phyloP scores from a whole-genome alignment of 495 filamentous ascomycete species.

The Penicillium salamii region DNA sequence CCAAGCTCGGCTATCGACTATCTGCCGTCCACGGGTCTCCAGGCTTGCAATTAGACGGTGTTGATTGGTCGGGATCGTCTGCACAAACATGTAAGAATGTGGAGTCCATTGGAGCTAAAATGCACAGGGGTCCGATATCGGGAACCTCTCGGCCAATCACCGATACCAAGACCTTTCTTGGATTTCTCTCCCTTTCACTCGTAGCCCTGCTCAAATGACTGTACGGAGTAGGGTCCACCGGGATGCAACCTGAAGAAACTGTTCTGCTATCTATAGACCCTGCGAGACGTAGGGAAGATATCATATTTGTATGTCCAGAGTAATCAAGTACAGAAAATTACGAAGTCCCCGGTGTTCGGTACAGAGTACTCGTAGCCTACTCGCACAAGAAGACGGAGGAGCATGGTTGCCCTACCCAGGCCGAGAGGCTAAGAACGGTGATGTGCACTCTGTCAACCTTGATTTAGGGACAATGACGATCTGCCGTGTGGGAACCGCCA shows the following conservation, averaged over 20 bases:
- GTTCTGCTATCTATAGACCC: no score
- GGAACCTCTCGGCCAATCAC: constrained; percentile 12
- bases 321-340: no score
- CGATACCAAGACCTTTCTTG: no score
- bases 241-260: not conserved
- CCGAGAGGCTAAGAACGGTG: constrained; percentile 14
- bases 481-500: constrained; percentile 45
- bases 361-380: no score
- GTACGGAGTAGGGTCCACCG: not conserved
- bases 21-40: constrained; percentile 44
- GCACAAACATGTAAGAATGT: constrained; percentile 23
- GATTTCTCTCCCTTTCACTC: no score
- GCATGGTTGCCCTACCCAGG: no score
- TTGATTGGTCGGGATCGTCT: constrained; percentile 6
- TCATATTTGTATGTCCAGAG: no score
- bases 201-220: no score
- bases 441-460: constrained; percentile 21
- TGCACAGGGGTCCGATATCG: constrained; percentile 22
- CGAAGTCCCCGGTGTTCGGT: no score
- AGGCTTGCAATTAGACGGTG: constrained; percentile 12
- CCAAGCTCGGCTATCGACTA: constrained; percentile 50
- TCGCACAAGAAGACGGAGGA: no score
- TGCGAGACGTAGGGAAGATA: no score
- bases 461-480: constrained; percentile 38
- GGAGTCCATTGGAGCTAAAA: not conserved